Base-by-base conservation (phyloP, 2,329 filamentous ascomycete species). In the Sclerotiophoma versabilis region DNA sequence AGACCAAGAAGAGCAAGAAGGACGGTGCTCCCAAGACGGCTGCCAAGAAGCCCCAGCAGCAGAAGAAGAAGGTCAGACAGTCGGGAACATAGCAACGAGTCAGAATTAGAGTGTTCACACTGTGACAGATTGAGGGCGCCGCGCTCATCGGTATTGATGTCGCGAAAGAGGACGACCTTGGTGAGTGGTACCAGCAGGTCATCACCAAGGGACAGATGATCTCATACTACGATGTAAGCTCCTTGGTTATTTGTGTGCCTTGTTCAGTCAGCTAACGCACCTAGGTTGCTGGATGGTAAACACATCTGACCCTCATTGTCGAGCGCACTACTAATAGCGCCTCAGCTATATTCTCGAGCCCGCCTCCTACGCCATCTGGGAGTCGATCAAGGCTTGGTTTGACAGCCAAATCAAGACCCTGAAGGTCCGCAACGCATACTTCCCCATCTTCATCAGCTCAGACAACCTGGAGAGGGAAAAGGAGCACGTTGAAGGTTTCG, bases 141-240 rank as follows among this genome's bases (percentile, higher is more conserved):
- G 84, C 83, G 47, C 74, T 96, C 62, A 96, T 95, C 68, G 93
- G 93, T 62, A 96, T 97, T 70, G 95, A 93, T 60, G 87, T 90
- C 57, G 83, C 84, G 60, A 98, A 97, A 79, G 82, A 88, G 42
- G 88, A 90, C 41, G 92, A 98, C 79, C 95, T 99, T 74, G 84
- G 91, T 44, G 87, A 88, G 77, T 99, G 95, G 95, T 99, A 99
- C 79, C 92, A 96, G 79, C 93, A 99, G 79, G 91, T 98, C 57
- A 89, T 99, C 52, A 87, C 93, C 72, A 99, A 99, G 84, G 91
- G 92, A 67, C 92, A 97, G 75, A 91, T 99, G 89, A 88, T 98
- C 69, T 93, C 96, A 72, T 99, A 97, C 84, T 98, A 97, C 72
- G 90, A 96, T 79, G 93, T 50, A 36, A 50, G 47, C 25, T 37